Percentiles rank a stretch among this genome's conserved stretches.
phyloP scores from a whole-genome alignment of 2,329 filamentous ascomycete genomes.

The Orbilia brochopaga region DNA sequence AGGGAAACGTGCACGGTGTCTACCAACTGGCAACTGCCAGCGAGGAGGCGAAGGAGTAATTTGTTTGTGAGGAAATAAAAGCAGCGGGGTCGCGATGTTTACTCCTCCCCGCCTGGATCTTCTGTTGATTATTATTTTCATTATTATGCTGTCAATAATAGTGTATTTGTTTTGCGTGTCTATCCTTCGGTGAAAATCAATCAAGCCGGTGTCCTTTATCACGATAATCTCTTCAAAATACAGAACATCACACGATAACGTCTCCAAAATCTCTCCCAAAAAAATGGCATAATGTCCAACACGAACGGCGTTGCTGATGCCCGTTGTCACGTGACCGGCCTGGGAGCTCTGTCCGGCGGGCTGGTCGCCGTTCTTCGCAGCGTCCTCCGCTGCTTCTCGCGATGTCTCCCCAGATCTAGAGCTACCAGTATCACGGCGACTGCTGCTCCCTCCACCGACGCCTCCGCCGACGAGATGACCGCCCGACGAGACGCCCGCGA shows the following conservation, averaged over 20 bases:
- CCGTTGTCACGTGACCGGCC: neutral
- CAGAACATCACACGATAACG: no score
- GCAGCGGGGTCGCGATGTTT: no score
- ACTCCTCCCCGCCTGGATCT: no score
- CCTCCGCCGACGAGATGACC: constrained; percentile 13
- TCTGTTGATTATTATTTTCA: no score
- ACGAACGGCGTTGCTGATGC: constrained; percentile 9
- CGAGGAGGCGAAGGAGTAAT: constrained; percentile 31
- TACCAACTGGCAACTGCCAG: constrained; percentile 25
- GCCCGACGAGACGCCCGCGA: constrained; percentile 37
- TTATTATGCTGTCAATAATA: no score
- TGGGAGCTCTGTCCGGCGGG: neutral
- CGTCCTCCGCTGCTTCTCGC: neutral
- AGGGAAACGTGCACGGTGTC: constrained; percentile 46
- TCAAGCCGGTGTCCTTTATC: neutral
- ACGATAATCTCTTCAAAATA: no score
- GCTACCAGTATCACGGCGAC: neutral
- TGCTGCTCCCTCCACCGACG: neutral
- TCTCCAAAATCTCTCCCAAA: no score
- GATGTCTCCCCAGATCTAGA: neutral
- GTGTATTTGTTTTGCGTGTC: neutral
- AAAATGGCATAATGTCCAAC: constrained; percentile 13
- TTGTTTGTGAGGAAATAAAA: neutral
- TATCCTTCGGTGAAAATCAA: neutral
- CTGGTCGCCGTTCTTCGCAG: neutral